Conservation (phyloP, 768 basidiomycete genomes). For the Nevesoporus exiguus region DNA sequence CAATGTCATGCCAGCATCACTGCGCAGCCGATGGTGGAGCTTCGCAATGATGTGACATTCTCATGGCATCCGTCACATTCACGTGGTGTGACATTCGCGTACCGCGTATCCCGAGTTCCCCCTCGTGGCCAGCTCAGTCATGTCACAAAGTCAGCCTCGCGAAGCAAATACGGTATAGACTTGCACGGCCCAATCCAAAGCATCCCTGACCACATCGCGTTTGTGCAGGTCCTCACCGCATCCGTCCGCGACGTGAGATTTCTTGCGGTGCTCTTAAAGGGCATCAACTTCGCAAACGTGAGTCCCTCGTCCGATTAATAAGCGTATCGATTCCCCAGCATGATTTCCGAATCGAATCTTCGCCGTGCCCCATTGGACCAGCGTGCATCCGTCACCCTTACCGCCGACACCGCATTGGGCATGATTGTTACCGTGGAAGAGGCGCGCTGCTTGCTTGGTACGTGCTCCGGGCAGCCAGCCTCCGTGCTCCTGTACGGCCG, state of each 20-base stretch:
- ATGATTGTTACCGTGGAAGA: slow-evolving; percentile 84
- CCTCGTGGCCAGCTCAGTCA: not conserved
- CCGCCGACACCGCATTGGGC: slow-evolving; percentile 62
- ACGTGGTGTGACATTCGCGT: slow-evolving; percentile 16
- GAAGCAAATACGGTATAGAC: slow-evolving; percentile 25
- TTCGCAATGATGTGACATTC: not conserved
- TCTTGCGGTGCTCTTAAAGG: slow-evolving; percentile 72
- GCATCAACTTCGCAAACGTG: slow-evolving; percentile 79
- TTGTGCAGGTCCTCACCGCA: slow-evolving; percentile 54
- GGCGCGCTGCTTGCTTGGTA: slow-evolving; percentile 75
- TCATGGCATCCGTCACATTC: not conserved
- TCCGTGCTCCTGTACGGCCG: slow-evolving; percentile 1
- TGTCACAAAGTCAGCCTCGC: slow-evolving; percentile 24
- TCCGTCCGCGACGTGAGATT: slow-evolving; percentile 81
- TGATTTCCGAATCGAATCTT: slow-evolving; percentile 6
- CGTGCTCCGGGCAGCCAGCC: slow-evolving; percentile 17
- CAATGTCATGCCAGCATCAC: too few relatives aligned
- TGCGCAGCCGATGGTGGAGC: too few relatives aligned
- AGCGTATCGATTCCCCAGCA: not conserved
- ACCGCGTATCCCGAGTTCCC: not conserved
- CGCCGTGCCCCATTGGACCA: slow-evolving; percentile 28
- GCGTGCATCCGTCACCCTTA: slow-evolving; percentile 76
- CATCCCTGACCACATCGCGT: slow-evolving; percentile 2
- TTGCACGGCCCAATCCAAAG: not conserved
- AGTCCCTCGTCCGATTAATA: slow-evolving; percentile 25